Evolutionary conservation across 202 grass and related monocot genomes (phyloP).

Genomic region (Schoenoplectus tabernaemontani): DNA sequence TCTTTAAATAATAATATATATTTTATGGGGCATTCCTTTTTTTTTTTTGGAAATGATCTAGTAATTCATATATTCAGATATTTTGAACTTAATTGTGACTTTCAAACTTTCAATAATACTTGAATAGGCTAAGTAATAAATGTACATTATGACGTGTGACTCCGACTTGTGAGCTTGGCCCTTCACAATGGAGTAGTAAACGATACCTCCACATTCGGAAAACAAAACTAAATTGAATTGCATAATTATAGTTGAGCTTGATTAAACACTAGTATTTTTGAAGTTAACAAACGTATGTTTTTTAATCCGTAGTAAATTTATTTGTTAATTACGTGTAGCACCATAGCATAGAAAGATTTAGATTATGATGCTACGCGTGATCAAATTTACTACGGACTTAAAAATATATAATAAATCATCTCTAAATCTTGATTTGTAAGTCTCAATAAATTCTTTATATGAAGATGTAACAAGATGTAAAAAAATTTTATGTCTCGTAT

Average conservation of each 20-base stretch:
- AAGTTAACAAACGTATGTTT: too few species aligned
- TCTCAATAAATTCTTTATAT: too few species aligned
- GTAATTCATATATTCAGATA: not conserved
- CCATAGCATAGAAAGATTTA: too few species aligned
- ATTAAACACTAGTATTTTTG: too few species aligned
- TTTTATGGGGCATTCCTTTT: not conserved
- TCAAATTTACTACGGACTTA: too few species aligned
- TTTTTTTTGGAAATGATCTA: not conserved
- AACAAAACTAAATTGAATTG: not conserved
- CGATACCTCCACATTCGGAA: not conserved
- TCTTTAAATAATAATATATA: not conserved
- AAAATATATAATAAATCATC: too few species aligned
- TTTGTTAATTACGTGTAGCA: too few species aligned
- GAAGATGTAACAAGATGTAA: too few species aligned
- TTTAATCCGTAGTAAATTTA: too few species aligned
- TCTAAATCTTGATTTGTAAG: too few species aligned
- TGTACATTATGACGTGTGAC: not conserved
- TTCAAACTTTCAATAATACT: not conserved
- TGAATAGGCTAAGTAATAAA: not conserved
- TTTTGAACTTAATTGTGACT: not conserved
- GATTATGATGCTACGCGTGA: too few species aligned
- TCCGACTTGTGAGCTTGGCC: not conserved
- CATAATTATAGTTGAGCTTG: not conserved
- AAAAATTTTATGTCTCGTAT: too few species aligned
- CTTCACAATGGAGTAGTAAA: not conserved